Base-by-base conservation (phyloP, 2,329 filamentous ascomycete species). In the Aspergillus sp. region DNA sequence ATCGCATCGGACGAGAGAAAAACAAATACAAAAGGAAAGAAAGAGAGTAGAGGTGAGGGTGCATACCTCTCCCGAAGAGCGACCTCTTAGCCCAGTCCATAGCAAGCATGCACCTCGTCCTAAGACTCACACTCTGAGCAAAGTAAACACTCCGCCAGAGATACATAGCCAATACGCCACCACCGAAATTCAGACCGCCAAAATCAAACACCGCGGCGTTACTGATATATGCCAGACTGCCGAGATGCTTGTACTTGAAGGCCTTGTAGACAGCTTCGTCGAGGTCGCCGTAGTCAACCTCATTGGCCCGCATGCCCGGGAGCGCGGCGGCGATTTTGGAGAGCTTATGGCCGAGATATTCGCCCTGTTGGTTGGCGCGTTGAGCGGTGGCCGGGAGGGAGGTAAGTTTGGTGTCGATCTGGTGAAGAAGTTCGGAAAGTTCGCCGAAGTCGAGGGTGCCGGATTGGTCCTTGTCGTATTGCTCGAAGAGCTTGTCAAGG, bases 81-180 rank as follows among this genome's bases (percentile, higher is more conserved):
- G 88, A 87, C 64, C 94, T 79, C 80, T 97, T 98, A n/a, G 82
- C 83, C 93, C 93, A 98, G 67, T 98, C 93, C 93, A 98, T 96
- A 12, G 89, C 89, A 68, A 98, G 75, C 61, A 98, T 70, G 54
- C 88, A 80, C 52, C 91, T 80, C 28, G 93, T 98, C 56, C 93
- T 76, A 49, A 97, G 78, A 68, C 90, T 96, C 42, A 98, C 93
- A 62, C 88, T 95, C 75, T 98, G 88, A 8, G 93, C 89, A 73
- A 98, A 98, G 70, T 98, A 98, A 9, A 96, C 85, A 54, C 88
- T 90, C 52, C 93, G 77, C 93, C 93, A 98, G 32, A 95, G 80
- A 66, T 98, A 98, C 42, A 97, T 91, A 0, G 90, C 93, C 77
- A 94, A 78, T 41, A 98, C 69, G 0, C 93, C 93, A 43, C 93